These are phyloP conservation scores for Malus hybrid DNA, from an alignment of 331 rosid species.

Conservation along the genomic window DNA sequence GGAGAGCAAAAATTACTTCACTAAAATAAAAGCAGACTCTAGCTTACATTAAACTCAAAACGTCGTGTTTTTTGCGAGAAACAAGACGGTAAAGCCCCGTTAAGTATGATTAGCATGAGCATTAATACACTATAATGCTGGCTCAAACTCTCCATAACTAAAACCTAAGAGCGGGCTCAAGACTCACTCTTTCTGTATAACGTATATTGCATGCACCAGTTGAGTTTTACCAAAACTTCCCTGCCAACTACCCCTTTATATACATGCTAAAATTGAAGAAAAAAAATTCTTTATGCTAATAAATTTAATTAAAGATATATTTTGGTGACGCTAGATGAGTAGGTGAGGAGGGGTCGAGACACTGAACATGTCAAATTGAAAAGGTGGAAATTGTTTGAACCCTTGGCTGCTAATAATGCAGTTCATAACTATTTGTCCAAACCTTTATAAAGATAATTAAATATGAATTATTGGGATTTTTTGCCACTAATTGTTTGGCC, in stretches of 20 bases:
- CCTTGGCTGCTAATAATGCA: not conserved
- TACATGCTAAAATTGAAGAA: not conserved
- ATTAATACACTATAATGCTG: not conserved
- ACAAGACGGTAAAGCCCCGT: slow-evolving; percentile 12
- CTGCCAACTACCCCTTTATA: slow-evolving; percentile 6
- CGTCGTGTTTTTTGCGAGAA: slow-evolving; percentile 21
- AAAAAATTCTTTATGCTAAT: not conserved
- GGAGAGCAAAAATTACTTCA: not conserved
- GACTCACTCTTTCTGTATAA: not conserved
- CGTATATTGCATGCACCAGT: not conserved
- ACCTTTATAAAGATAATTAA: not conserved
- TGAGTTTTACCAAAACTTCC: not conserved
- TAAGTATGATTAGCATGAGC: slow-evolving; percentile 11
- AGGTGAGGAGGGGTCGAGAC: slow-evolving; percentile 21
- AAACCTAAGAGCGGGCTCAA: not conserved
- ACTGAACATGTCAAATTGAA: slow-evolving; percentile 3
- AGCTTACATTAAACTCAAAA: slow-evolving; percentile 45
- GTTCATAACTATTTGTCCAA: not conserved
- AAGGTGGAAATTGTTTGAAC: not conserved
- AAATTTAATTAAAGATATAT: not conserved
- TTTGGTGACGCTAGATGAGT: slow-evolving; percentile 4
- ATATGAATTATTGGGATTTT: not conserved
- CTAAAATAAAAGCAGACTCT: not conserved
- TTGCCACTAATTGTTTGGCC: not conserved
- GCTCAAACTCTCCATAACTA: slow-evolving; percentile 21